A percentile compares a stretch with the other conserved stretches of the same genome.
Conservation (phyloP, 2,329 filamentous ascomycete genomes). For the Samsoniella hepiali region DNA sequence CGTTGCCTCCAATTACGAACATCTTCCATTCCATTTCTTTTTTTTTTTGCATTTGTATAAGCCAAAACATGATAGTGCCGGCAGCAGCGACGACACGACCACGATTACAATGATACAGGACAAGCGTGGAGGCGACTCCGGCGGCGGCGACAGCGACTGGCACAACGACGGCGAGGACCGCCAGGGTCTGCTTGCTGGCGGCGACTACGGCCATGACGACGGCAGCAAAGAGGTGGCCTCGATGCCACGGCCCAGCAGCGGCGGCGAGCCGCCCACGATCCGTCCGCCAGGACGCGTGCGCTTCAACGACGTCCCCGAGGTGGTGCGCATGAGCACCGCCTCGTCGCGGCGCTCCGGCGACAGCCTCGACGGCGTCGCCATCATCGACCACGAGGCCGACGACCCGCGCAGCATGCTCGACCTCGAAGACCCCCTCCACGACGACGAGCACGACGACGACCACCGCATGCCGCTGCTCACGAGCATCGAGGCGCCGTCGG, state of each 20-base stretch:
- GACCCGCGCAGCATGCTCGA: conserved; percentile 34
- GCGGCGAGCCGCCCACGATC: not conserved
- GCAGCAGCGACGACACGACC: conserved; percentile 19
- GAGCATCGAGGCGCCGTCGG: conserved; percentile 77
- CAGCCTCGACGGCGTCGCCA: not conserved
- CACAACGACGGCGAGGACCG: conserved; percentile 25
- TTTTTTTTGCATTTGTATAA: not conserved
- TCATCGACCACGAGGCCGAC: not conserved
- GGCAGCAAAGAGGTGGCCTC: conserved; percentile 3
- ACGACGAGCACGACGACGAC: conserved; percentile 27
- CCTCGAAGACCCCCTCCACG: conserved; percentile 28
- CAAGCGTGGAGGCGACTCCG: conserved; percentile 13
- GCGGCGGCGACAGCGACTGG: conserved; percentile 3
- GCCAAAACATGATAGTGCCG: conserved; percentile 16
- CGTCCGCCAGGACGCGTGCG: conserved; percentile 67
- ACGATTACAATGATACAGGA: conserved; percentile 18
- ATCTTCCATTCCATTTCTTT: not conserved
- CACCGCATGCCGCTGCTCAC: conserved; percentile 72
- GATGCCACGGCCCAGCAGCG: not conserved
- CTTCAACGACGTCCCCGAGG: conserved; percentile 59
- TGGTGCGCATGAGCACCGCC: conserved; percentile 33
- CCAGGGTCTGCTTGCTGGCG: conserved; percentile 24
- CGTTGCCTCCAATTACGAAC: not conserved
- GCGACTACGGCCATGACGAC: conserved; percentile 22
- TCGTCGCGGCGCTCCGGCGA: conserved; percentile 6